Evolutionary conservation across 148 eudicot species (phyloP).

Genomic region (Agrostemma githago): DNA sequence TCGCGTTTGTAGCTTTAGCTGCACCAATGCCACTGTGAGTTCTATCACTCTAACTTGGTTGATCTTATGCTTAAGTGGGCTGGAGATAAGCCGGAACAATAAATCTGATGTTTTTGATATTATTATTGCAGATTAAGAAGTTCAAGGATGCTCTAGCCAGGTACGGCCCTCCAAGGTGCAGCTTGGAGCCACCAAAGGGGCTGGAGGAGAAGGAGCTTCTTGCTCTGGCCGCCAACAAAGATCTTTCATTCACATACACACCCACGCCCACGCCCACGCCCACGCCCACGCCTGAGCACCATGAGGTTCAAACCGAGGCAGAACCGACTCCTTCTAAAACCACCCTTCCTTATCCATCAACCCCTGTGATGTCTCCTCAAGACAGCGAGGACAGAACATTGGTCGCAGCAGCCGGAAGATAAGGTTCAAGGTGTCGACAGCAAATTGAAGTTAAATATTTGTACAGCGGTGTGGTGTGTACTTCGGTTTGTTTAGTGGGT

Average conservation of each 20-base stretch:
- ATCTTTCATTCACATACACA: slow-evolving; percentile 51
- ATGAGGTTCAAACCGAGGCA: slow-evolving; percentile 17
- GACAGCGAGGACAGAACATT: slow-evolving; percentile 29
- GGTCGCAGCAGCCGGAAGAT: slow-evolving; percentile 40
- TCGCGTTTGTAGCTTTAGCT: slow-evolving; percentile 78
- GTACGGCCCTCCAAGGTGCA: slow-evolving; percentile 51
- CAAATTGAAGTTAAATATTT: slow-evolving; percentile 1
- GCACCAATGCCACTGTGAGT: slow-evolving; percentile 87
- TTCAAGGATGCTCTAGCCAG: slow-evolving; percentile 74
- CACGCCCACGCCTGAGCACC: slow-evolving; percentile 10
- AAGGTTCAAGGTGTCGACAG: slow-evolving; percentile 16
- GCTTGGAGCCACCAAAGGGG: slow-evolving; percentile 64
- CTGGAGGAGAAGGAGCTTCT: slow-evolving; percentile 72
- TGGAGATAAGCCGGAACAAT: background rate
- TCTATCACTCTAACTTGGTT: background rate
- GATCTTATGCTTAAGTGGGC: too few relatives aligned
- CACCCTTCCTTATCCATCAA: slow-evolving; percentile 19
- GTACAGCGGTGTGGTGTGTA: slow-evolving; percentile 28
- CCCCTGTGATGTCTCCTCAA: slow-evolving; percentile 12
- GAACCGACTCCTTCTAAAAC: slow-evolving; percentile 4
- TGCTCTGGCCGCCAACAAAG: slow-evolving; percentile 69
- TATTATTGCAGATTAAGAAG: slow-evolving; percentile 61
- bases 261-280: slow-evolving; percentile 40
- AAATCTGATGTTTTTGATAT: background rate
- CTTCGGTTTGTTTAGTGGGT: slow-evolving; percentile 4